phyloP scores from a whole-genome alignment of 805 yeast genomes.

The Lachancea fermentati region DNA sequence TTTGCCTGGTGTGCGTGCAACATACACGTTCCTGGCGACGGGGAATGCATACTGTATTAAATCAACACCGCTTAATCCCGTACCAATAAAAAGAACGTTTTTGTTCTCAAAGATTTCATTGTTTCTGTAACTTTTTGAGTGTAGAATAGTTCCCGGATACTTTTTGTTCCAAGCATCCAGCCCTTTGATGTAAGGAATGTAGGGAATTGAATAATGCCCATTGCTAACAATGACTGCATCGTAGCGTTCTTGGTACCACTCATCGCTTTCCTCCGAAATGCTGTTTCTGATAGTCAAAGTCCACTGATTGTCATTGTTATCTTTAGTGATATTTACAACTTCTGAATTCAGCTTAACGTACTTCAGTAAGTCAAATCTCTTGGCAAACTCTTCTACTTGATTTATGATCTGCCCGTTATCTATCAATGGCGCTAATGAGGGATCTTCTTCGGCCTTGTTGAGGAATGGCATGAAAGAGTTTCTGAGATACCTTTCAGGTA shows the following conservation, averaged over 20 bases:
- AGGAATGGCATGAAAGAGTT: slow-evolving; percentile 16
- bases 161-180: slow-evolving; percentile 14
- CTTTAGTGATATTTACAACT: slow-evolving; percentile 16
- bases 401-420: slow-evolving; percentile 12
- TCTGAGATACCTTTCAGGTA: slow-evolving; percentile 16
- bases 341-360: slow-evolving; percentile 15
- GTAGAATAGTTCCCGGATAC: slow-evolving; percentile 36
- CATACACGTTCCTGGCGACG: slow-evolving; percentile 41
- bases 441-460: neutral
- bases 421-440: slow-evolving; percentile 11
- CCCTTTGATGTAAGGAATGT: slow-evolving; percentile 27
- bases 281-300: slow-evolving; percentile 10
- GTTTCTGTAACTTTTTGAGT: slow-evolving; percentile 27
- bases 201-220: slow-evolving; percentile 40
- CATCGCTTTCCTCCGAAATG: slow-evolving; percentile 24
- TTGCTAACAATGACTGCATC: slow-evolving; percentile 37
- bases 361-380: slow-evolving; percentile 5
- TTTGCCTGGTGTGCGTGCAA: slow-evolving; percentile 64
- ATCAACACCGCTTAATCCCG: slow-evolving; percentile 37
- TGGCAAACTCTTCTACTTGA: slow-evolving; percentile 12
- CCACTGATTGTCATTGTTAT: slow-evolving; percentile 10
- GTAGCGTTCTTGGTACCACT: slow-evolving; percentile 36
- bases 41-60: slow-evolving; percentile 38
- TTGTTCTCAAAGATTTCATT: slow-evolving; percentile 26
- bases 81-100: slow-evolving; percentile 36